Conservation (phyloP, 768 basidiomycete genomes). For the Tulasnella calospora region DNA sequence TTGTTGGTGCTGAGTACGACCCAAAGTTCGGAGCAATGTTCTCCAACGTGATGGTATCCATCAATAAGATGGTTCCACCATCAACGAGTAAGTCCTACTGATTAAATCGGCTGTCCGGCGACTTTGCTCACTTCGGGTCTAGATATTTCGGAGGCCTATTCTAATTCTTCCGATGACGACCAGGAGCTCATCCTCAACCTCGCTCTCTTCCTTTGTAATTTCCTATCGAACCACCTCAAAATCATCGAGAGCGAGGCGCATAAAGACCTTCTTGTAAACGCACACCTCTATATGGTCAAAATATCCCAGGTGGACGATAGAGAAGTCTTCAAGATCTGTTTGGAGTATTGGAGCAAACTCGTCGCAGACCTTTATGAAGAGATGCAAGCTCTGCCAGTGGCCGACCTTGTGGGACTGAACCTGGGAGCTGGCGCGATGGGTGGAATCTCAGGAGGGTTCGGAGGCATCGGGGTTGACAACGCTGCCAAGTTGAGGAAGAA, state of each 20-base stretch:
- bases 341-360: conserved; percentile 96
- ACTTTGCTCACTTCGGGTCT: background rate
- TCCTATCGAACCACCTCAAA: conserved; percentile 86
- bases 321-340: conserved; percentile 98
- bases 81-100: conserved; percentile 53
- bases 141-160: conserved; percentile 87
- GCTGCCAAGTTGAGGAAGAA: conserved; percentile 71
- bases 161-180: conserved; percentile 81
- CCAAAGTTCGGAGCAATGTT: conserved; percentile 96
- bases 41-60: conserved; percentile 95
- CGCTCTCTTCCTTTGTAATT: conserved; percentile 95
- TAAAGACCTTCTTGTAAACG: conserved; percentile 90
- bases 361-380: conserved; percentile 97
- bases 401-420: conserved; percentile 82
- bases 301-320: conserved; percentile 97
- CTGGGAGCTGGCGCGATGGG: conserved; percentile 43
- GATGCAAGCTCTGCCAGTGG: conserved; percentile 84
- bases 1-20: conserved; percentile 95
- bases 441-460: conserved; percentile 29
- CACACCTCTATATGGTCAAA: conserved; percentile 97
- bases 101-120: background rate
- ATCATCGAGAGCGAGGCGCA: conserved; percentile 89
- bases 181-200: conserved; percentile 98
- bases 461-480: conserved; percentile 34
- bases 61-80: conserved; percentile 96